A percentile compares a stretch with the other conserved stretches of the same genome.
These are phyloP conservation scores for Cercospora janseana DNA, from an alignment of 2,329 filamentous ascomycete species.

Conservation along the genomic window DNA sequence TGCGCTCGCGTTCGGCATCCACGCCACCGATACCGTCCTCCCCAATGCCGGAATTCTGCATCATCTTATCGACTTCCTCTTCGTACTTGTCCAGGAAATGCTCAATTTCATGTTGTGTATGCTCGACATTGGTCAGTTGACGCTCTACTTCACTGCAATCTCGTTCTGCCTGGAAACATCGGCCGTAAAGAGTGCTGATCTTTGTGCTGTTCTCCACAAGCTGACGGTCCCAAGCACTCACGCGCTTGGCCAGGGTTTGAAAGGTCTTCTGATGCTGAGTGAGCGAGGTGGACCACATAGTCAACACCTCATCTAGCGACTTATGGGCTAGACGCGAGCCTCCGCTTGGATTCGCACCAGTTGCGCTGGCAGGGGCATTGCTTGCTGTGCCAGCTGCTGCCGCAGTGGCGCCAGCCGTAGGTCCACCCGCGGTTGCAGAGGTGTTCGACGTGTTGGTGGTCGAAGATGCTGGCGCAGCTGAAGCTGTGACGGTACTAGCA, in stretches of 20 bases:
- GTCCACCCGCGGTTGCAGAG: not conserved
- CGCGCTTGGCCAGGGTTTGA: slow-evolving; percentile 81
- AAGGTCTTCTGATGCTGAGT: slow-evolving; percentile 97
- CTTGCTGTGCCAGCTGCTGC: slow-evolving; percentile 9
- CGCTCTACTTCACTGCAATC: slow-evolving; percentile 92
- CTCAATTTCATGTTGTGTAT: slow-evolving; percentile 86
- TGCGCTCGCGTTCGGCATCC: slow-evolving; percentile 92
- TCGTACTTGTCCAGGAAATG: slow-evolving; percentile 89
- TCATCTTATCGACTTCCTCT: slow-evolving; percentile 83
- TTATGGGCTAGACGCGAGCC: slow-evolving; percentile 94
- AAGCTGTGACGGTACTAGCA: slow-evolving; percentile 6
- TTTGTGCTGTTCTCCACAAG: slow-evolving; percentile 93
- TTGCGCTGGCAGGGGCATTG: slow-evolving; percentile 47
- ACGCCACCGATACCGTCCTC: slow-evolving; percentile 66
- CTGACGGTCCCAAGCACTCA: slow-evolving; percentile 86
- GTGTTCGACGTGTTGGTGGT: not conserved
- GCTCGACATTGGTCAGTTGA: slow-evolving; percentile 83
- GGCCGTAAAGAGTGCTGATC: slow-evolving; percentile 87
- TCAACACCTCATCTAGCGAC: slow-evolving; percentile 98
- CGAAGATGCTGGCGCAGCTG: not conserved
- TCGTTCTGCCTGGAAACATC: slow-evolving; percentile 89
- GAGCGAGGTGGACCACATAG: slow-evolving; percentile 90
- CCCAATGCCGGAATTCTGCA: slow-evolving; percentile 65
- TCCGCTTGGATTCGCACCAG: slow-evolving; percentile 72
- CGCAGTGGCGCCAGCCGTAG: not conserved